Base-by-base conservation (phyloP, 2,329 filamentous ascomycete genomes). In the Neophaeococcomyces aloes region DNA sequence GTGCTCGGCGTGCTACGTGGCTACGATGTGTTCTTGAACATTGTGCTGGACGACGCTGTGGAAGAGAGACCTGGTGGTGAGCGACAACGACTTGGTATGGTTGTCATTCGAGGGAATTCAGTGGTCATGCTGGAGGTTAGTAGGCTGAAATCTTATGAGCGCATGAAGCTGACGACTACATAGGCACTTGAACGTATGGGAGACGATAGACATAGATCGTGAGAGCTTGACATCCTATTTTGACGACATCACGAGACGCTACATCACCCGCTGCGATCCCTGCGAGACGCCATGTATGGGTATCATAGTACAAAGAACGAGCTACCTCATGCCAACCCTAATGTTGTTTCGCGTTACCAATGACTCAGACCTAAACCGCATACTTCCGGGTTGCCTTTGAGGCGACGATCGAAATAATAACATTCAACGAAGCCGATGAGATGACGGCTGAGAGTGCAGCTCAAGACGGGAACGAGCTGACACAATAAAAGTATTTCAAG, bases 11-110 rank as follows among this genome's bases (percentile, higher is more conserved):
- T 94, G 40, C 76, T 98, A 46, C 81, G 91, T 53, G 91, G 91
- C 48, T 98, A 96, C 66, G 91, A 98, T 79, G 91, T 95, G 69
- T 98, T 96, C 70, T 72, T 98, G 60, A 98, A 98, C 69, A 87
- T 98, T 61, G 91, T 98, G 33, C 77, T 98, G 18, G 93, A 98
- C 64, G 91, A 98, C 57, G 89, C 91, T 15, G 79, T 94, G 36
- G 91, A 98, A 65, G 88, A 95, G 71, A 94, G 93, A 66, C 75
- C 83, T 15, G 85, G 85, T 49, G 87, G 87, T 48, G 87, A 94
- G 69, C 95, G 94, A 68, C 79, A 84, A 53, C 77, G 80, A 57
- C 74, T 96, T 48, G 91, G 91, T 61, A 94, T 94, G 83, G 85
- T 94, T 49, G 89, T 95, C 53, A 95, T 98, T 59, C 85, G 93